Conservation (phyloP, 2,329 filamentous ascomycete species). For the Onygenales sp. region DNA sequence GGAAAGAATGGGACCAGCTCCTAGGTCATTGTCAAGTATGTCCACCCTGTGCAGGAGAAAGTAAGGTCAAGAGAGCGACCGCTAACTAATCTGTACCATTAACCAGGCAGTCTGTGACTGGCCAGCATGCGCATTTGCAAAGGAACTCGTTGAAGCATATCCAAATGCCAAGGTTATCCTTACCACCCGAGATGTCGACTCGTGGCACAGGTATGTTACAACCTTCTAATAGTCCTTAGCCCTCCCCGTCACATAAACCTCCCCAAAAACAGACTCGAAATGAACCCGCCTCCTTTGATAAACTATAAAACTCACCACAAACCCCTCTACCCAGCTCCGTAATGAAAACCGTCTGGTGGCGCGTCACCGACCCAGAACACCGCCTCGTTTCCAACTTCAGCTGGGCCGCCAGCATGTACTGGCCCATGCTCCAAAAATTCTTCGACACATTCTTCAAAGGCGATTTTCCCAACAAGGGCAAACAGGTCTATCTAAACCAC, state of each 20-base stretch:
- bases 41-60: neutral
- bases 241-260: neutral
- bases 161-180: conserved; percentile 64
- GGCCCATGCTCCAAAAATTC: conserved; percentile 61
- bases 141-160: conserved; percentile 62
- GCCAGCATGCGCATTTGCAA: conserved; percentile 58
- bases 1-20: conserved; percentile 60
- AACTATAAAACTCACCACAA: conserved; percentile 1
- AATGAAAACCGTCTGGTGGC: conserved; percentile 60
- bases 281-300: neutral
- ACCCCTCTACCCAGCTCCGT: conserved; percentile 35
- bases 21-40: conserved; percentile 50
- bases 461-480: conserved; percentile 57
- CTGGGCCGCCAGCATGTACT: conserved; percentile 60
- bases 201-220: conserved; percentile 44
- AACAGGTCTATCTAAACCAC: conserved; percentile 51
- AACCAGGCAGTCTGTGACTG: conserved; percentile 56
- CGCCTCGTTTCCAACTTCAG: conserved; percentile 46
- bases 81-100: neutral
- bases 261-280: no score
- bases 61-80: neutral
- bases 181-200: conserved; percentile 56
- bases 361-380: conserved; percentile 54
- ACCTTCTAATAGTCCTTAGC: no score
- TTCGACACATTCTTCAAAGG: conserved; percentile 60